Percentiles rank a stretch among this genome's conserved stretches.
phyloP scores from a whole-genome alignment of 2,329 filamentous ascomycete species.

The Xylariales sp. region DNA sequence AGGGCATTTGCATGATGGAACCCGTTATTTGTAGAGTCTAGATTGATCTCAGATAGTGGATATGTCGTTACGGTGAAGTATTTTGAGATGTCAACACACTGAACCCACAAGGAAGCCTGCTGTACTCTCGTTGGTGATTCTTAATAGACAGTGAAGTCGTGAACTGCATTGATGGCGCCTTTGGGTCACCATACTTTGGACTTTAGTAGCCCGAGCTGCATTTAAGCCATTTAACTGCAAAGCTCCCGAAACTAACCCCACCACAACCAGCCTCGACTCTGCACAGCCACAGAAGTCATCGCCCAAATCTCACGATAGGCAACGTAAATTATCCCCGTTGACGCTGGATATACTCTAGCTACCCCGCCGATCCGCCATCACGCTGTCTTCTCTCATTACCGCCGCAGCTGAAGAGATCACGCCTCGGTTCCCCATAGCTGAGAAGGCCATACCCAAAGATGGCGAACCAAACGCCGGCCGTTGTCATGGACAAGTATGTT shows the following conservation, averaged over 20 bases:
- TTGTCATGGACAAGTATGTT: conserved; percentile 99
- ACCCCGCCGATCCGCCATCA: not conserved
- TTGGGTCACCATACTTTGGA: too few species aligned
- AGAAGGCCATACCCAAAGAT: conserved; percentile 55
- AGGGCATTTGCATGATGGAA: too few species aligned
- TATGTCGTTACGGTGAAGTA: too few species aligned
- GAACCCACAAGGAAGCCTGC: too few species aligned
- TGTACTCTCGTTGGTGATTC: too few species aligned
- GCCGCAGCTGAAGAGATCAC: conserved; percentile 4
- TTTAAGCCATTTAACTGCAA: too few species aligned
- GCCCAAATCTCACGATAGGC: conserved; percentile 4
- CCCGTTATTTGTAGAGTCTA: too few species aligned
- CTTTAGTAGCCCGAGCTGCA: too few species aligned
- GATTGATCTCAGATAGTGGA: too few species aligned
- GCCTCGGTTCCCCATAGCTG: not conserved
- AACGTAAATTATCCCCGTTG: not conserved
- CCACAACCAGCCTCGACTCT: not conserved
- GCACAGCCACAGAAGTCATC: conserved; percentile 9
- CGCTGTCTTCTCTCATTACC: not conserved
- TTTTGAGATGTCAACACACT: too few species aligned
- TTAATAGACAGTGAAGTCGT: too few species aligned
- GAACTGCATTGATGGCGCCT: too few species aligned
- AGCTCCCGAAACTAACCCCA: not conserved
- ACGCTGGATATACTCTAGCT: conserved; percentile 2
- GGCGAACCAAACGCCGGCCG: conserved; percentile 98